Base-by-base conservation (phyloP, 345 rosid genomes). In the thale cress (Arabidopsis thaliana) region DNA sequence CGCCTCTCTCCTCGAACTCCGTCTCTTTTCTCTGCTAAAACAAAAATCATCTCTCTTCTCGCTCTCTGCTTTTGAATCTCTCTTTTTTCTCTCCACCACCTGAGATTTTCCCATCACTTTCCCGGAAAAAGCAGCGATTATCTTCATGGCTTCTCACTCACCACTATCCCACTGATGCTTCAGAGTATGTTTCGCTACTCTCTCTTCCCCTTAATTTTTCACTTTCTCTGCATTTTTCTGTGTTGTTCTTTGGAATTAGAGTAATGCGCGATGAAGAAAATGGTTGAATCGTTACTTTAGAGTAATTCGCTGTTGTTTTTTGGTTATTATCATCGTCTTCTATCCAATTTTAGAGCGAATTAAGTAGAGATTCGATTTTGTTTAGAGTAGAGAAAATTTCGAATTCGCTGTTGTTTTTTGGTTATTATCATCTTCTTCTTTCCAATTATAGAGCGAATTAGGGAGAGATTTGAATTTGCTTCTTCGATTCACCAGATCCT, bases 1-100 rank as follows among this genome's bases (percentile, higher is more conserved):
- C 80, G 76, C 76, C 75, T 48, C 67, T 55, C 65, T 65, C 61
- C 72, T 70, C 57, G 74, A 70, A 32, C 52, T 53, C 45, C 38
- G 72, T 23, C 73, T 23, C 72, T 58, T 58, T 67, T 46, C 38
- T 36, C 38, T 36, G 8, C 8, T 55, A 45, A 45, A 55, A 46
- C 11, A 11, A 42, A 67, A 51, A 58, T 11, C 40, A 50, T 28
- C 57, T 66, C 70, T 73, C 55, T 36, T 28, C 28, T 25, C 28
- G 28, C 28, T 25, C 37, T 20, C 34, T 56, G 40, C 56, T 70
- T 70, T 57, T 69, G 16, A 44, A 22, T 50, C 45, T 36, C 20
- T 46, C 3, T 9, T 24, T 48, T 23, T 34, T 59, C 38, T 65
- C 71, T 53, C 56, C 24, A 22, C 34, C 59, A 23, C 52, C 59